Conservation (phyloP, 2,329 filamentous ascomycete genomes). For the Lasiodiplodia hormozganensis region DNA sequence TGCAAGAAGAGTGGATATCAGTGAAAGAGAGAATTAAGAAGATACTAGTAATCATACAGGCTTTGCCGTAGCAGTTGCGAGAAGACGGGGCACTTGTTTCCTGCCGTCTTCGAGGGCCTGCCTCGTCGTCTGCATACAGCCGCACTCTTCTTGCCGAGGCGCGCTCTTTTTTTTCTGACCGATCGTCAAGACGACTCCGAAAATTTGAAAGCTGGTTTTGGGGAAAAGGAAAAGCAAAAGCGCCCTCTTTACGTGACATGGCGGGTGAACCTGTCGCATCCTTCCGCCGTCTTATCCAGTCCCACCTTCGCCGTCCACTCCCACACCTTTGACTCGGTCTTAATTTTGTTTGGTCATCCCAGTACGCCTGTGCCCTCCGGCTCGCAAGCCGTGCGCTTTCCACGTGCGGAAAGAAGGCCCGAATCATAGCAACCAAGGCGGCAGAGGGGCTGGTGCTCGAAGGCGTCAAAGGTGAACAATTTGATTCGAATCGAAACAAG, state of each 20-base stretch:
- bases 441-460: background rate
- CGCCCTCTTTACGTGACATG: constrained; percentile 11
- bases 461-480: constrained; percentile 7
- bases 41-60: constrained; percentile 23
- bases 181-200: background rate
- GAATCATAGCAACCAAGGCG: constrained; percentile 3
- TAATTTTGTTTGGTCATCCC: background rate
- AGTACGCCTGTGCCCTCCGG: constrained; percentile 1
- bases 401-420: constrained; percentile 4
- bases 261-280: background rate
- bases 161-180: constrained; percentile 14
- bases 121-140: background rate
- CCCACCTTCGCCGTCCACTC: background rate
- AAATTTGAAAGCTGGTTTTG: background rate
- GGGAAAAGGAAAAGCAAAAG: constrained; percentile 12
- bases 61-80: background rate
- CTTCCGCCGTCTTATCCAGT: background rate
- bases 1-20: background rate
- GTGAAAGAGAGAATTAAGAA: constrained; percentile 8
- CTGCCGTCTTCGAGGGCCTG: constrained; percentile 3
- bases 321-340: constrained; percentile 4
- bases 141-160: background rate
- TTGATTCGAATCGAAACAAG: constrained; percentile 19
- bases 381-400: constrained; percentile 17
- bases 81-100: background rate